A percentile compares a stretch with the other conserved stretches of the same genome.
These are phyloP conservation scores for Termitomyces sp. DNA, from an alignment of 768 basidiomycete species.

Conservation along the genomic window DNA sequence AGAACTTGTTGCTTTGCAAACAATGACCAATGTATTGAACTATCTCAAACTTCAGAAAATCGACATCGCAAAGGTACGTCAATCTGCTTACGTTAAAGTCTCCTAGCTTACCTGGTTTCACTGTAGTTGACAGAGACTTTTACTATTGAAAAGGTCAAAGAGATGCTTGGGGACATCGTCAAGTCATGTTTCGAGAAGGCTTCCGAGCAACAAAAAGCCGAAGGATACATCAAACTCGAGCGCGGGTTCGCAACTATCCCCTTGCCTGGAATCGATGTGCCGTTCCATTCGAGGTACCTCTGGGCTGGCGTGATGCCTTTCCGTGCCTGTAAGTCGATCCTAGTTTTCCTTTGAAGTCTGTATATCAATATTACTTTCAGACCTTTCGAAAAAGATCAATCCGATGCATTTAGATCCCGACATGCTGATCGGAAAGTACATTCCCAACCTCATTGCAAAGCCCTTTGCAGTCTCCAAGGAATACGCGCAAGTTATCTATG, in stretches of 20 bases:
- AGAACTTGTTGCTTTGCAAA: conserved; percentile 88
- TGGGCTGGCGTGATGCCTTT: conserved; percentile 99
- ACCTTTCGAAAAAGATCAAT: conserved; percentile 98
- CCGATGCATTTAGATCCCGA: conserved; percentile 88
- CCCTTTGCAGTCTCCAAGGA: conserved; percentile 80
- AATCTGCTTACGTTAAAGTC: neutral
- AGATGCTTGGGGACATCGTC: conserved; percentile 92
- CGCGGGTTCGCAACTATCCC: conserved; percentile 96
- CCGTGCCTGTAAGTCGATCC: conserved; percentile 76
- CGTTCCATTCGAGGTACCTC: conserved; percentile 98
- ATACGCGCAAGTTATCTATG: conserved; percentile 93
- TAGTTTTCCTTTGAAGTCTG: neutral
- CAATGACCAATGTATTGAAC: conserved; percentile 94
- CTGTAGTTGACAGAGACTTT: conserved; percentile 79
- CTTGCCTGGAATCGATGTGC: conserved; percentile 95
- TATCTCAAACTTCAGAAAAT: conserved; percentile 96
- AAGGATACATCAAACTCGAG: conserved; percentile 91
- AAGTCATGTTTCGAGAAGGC: conserved; percentile 75
- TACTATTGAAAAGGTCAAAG: conserved; percentile 89
- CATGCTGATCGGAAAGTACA: conserved; percentile 91
- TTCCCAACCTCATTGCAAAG: conserved; percentile 92
- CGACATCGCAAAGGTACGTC: conserved; percentile 72
- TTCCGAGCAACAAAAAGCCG: conserved; percentile 68
- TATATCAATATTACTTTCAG: conserved; percentile 28
- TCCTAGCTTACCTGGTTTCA: neutral